Base-by-base conservation (phyloP, 805 yeast genomes). In the Kockiozyma suomiensis region DNA sequence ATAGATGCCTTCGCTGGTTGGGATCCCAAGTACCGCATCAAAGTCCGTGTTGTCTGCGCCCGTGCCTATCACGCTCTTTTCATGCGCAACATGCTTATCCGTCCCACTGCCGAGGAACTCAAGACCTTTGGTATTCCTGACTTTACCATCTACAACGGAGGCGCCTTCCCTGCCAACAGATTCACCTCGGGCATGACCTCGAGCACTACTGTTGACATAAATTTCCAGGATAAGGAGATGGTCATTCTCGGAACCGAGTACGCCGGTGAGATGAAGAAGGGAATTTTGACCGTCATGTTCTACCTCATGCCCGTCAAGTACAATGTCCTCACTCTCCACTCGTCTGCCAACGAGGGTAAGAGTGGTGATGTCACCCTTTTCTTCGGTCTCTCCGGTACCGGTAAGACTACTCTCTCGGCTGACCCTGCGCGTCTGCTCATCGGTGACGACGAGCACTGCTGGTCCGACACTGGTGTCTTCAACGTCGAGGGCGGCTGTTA, bases 221-320 rank as follows among this genome's bases (percentile, higher is more conserved):
- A 93, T 79, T 93, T 93, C 83, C 88, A 91, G 79, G 90, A 84
- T 69, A 92, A 92, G 97, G 99, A 94, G 81, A 93, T 94, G 99
- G 91, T 93, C 66, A 94, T 93, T 72, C 82, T 94, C 70, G 99
- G 99, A 78, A 93, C 98, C 47, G 99, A 93, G 81, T 93, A 93
- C 74, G 99, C 99, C 56, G 99, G 99, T 72, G 99, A 93, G 82
- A 93, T 93, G 99, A 93, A 93, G 82, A 93, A 93, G 82, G 99
- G 99, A 80, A 91, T 93, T 72, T 91, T 93, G 84, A 91, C 98
- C 23, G 98, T 93, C 63, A 93, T 93, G 99, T 93, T 94, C 80
- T 93, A 93, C 82, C 82, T 94, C 76, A 92, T 92, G 97, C 99
- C 99, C 58, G 86, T 94, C 69, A 90, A 83, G 76, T 88, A 92